Conservation (phyloP, 768 basidiomycete species). For the Collybiopsis luxurians region DNA sequence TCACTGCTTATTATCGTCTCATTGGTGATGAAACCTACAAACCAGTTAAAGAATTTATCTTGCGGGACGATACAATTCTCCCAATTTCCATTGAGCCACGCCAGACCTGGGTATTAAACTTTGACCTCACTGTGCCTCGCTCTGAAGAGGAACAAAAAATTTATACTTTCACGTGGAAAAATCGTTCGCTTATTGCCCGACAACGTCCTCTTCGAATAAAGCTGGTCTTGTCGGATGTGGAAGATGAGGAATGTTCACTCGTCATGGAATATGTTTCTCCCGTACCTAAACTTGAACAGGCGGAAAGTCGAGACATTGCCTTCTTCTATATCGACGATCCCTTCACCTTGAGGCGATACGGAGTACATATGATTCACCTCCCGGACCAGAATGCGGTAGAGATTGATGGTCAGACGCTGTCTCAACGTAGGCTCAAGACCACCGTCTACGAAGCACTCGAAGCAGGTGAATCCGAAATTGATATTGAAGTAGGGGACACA, state of each 20-base stretch:
- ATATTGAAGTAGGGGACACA: slow-evolving; percentile 27
- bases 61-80: slow-evolving; percentile 21
- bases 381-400: slow-evolving; percentile 16
- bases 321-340: slow-evolving; percentile 36
- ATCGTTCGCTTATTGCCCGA: slow-evolving; percentile 29
- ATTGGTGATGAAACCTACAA: slow-evolving; percentile 32
- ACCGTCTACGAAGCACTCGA: slow-evolving; percentile 34
- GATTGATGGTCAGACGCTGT: slow-evolving; percentile 20
- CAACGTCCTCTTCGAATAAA: slow-evolving; percentile 36
- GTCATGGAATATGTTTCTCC: slow-evolving; percentile 33
- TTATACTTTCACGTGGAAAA: slow-evolving; percentile 29
- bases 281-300: slow-evolving; percentile 25
- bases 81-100: slow-evolving; percentile 36
- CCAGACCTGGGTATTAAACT: slow-evolving; percentile 28
- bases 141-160: slow-evolving; percentile 30
- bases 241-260: slow-evolving; percentile 36
- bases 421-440: slow-evolving; percentile 28
- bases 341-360: slow-evolving; percentile 19
- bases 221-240: slow-evolving; percentile 31
- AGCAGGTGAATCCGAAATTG: slow-evolving; percentile 34
- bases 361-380: slow-evolving; percentile 22
- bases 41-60: slow-evolving; percentile 25
- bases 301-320: slow-evolving; percentile 24
- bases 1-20: slow-evolving; percentile 31
- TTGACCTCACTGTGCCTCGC: slow-evolving; percentile 28